Conservation (phyloP, 2,329 filamentous ascomycete species). For the Cercospora zeae-maydis region DNA sequence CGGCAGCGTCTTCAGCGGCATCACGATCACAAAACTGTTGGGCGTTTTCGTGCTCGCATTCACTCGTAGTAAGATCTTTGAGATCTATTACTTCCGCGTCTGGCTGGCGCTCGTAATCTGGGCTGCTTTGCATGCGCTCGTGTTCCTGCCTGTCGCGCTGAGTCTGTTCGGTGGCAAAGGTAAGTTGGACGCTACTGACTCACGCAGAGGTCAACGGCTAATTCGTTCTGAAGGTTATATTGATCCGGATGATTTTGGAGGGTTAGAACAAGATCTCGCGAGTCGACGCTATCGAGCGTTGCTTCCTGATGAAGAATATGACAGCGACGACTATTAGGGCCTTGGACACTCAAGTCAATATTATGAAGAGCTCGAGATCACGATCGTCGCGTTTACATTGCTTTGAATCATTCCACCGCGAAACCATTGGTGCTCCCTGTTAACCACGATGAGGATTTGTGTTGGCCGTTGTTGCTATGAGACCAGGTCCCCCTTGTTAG, state of each 20-base stretch:
- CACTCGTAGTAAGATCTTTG: constrained; percentile 96
- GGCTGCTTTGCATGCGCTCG: constrained; percentile 79
- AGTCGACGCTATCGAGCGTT: constrained; percentile 74
- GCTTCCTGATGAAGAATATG: constrained; percentile 71
- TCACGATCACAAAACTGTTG: constrained; percentile 91
- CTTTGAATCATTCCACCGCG: not conserved
- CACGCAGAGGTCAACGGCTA: not conserved
- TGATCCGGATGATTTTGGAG: constrained; percentile 81
- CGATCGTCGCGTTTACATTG: not conserved
- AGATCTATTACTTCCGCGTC: constrained; percentile 98
- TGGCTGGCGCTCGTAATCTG: constrained; percentile 91
- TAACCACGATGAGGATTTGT: too few relatives aligned
- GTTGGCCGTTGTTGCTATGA: too few relatives aligned
- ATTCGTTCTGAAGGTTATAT: constrained; percentile 60
- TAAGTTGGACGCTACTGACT: constrained; percentile 32
- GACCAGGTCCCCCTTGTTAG: too few relatives aligned
- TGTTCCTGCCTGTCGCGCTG: constrained; percentile 87
- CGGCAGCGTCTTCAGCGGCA: constrained; percentile 89
- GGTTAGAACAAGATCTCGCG: constrained; percentile 83
- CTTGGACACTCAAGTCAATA: not conserved
- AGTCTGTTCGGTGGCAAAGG: constrained; percentile 79
- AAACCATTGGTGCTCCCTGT: not conserved
- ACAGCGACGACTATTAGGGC: constrained; percentile 60
- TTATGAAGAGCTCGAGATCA: not conserved
- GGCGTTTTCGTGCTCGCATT: constrained; percentile 91